phyloP scores from a whole-genome alignment of 306 rosid species.

The Sesbania bispinosa region DNA sequence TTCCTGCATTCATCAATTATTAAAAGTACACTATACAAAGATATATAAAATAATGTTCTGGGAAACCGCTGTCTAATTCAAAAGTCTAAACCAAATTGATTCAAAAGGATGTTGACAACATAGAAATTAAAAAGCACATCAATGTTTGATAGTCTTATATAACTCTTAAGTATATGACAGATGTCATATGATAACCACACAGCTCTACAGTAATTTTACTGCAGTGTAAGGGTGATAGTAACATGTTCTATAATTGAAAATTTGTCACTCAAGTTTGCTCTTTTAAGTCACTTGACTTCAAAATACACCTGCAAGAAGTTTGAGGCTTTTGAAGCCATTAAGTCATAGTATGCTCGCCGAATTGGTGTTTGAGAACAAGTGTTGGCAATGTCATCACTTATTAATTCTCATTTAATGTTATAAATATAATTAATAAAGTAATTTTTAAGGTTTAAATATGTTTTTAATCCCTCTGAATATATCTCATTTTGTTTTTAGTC shows the following conservation, averaged over 20 bases:
- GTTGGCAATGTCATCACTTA: slow-evolving; percentile 55
- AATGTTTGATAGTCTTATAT: not conserved
- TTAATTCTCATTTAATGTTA: too few species aligned
- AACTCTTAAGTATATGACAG: not conserved
- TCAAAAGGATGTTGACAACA: not conserved
- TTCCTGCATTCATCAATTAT: slow-evolving; percentile 39
- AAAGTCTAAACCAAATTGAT: not conserved
- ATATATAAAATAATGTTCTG: too few species aligned
- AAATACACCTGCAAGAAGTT: slow-evolving; percentile 39
- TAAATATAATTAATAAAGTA: too few species aligned
- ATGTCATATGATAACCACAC: too few species aligned
- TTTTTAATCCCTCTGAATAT: too few species aligned
- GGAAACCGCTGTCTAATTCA: too few species aligned
- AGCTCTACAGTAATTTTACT: too few species aligned
- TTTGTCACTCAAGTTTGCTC: too few species aligned
- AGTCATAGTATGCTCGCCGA: slow-evolving; percentile 39
- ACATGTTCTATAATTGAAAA: not conserved
- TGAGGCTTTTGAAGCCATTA: slow-evolving; percentile 47
- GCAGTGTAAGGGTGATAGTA: not conserved
- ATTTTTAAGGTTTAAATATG: too few species aligned
- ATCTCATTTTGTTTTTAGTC: too few species aligned
- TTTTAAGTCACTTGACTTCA: too few species aligned
- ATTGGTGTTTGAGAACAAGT: slow-evolving; percentile 40
- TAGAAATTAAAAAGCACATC: too few species aligned
- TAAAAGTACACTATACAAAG: not conserved